Evolutionary conservation across 352 stramenopile genomes (phyloP), one percentile per base, ranked within the genome.

Genomic region (Phytophthora hybrid): DNA sequence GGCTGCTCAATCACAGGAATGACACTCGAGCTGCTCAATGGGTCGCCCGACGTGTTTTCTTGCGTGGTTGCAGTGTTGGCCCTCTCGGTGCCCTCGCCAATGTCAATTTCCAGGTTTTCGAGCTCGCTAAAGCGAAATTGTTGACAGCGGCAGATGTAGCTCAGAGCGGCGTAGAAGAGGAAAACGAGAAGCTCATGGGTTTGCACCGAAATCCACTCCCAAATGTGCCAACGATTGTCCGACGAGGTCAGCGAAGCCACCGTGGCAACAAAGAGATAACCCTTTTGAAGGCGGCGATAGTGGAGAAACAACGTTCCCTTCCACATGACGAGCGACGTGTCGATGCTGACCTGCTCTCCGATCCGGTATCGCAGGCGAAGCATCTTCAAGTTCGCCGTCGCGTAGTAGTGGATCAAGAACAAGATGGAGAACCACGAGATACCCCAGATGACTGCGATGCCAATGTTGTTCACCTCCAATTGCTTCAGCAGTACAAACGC

Each of bases 351-450:
- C 44, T 84, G 79, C 11, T 80, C 77, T 47, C 87, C 78, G 66
- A 90, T 82, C 4, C 69, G 77, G 51, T 89, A 79, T 51, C 87
- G 82, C 58, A 83, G 79, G 34, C 79, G 80, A 54, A 91, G 77
- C 82, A 90, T 87, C 63, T 88, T 89, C 51, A 90, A 69, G 46
- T 91, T 90, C 59, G 78, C 82, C 0, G 79, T 77, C 31, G 81
- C 79, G 67, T 86, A 85, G 73, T 88, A 90, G 79, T 83, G 87
- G 37, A 87, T 65, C 66, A 89, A 71, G 59, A 87, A 84, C 34
- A 91, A 63, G 3, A 93, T 70, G 1, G 75, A 68, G 23, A 79
- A 77, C 80, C 81, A 93, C 0, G 85, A 76, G 18, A 86, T 62
- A 1, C 72, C 76, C 85, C 83, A 92, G 21, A 88, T 71, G 14